Conservation (phyloP, 768 basidiomycete genomes). For the Suillus americanus region DNA sequence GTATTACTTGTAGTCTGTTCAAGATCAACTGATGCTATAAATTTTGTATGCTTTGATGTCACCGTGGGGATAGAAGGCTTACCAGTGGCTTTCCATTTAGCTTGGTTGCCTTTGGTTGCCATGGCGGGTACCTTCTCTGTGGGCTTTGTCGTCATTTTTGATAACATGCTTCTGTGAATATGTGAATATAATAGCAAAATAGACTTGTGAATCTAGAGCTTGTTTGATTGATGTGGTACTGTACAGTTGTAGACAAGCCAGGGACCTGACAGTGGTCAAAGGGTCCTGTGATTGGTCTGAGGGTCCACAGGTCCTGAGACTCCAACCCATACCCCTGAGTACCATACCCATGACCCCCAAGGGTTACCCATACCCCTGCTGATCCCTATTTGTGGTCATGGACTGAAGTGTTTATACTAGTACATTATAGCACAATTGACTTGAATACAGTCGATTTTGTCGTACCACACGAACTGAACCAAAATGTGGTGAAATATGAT, state of each 20-base stretch:
- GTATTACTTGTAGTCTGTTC: neutral
- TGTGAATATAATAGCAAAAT: neutral
- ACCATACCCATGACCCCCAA: too few species aligned
- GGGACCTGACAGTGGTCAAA: neutral
- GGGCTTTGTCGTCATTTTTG: neutral
- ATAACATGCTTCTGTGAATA: neutral
- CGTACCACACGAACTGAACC: too few species aligned
- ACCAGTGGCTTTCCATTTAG: too few species aligned
- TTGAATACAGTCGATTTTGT: too few species aligned
- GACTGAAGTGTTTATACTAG: too few species aligned
- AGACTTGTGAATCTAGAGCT: neutral
- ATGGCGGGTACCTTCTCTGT: neutral
- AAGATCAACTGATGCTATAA: neutral
- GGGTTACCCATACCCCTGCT: too few species aligned
- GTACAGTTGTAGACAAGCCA: neutral
- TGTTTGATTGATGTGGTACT: slow-evolving; percentile 1
- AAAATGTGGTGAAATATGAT: too few species aligned
- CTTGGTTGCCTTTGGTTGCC: too few species aligned
- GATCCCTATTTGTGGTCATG: too few species aligned
- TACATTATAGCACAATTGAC: too few species aligned
- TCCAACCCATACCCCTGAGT: neutral
- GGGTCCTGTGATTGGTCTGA: neutral
- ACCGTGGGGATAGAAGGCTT: neutral
- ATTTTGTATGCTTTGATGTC: neutral
- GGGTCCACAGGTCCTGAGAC: neutral